Conservation (phyloP, 768 basidiomycete genomes). For the Boletales sp. region DNA sequence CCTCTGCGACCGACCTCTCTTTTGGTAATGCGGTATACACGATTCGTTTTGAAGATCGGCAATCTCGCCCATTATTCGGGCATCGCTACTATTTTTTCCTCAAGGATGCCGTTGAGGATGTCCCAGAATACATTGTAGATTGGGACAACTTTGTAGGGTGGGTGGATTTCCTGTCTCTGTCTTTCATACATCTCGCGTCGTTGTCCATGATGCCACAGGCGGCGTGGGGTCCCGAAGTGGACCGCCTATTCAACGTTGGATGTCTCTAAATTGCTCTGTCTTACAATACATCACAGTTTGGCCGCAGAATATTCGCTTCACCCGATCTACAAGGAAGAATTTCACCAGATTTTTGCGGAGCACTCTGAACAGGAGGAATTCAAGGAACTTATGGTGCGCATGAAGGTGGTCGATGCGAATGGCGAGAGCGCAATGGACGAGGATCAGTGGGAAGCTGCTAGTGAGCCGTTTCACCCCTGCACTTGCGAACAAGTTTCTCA, state of each 20-base stretch:
- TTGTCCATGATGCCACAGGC: neutral
- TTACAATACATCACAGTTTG: slow-evolving; percentile 48
- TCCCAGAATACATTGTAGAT: slow-evolving; percentile 94
- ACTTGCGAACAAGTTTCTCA: neutral
- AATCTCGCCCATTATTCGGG: slow-evolving; percentile 65
- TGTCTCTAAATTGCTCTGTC: slow-evolving; percentile 1
- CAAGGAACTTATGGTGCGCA: slow-evolving; percentile 74
- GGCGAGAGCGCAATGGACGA: slow-evolving; percentile 92
- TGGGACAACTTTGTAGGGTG: slow-evolving; percentile 92
- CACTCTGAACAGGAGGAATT: slow-evolving; percentile 80
- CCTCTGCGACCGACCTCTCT: slow-evolving; percentile 61
- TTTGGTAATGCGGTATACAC: slow-evolving; percentile 92
- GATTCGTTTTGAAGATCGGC: slow-evolving; percentile 78
- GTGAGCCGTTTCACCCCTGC: slow-evolving; percentile 47
- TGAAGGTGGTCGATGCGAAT: slow-evolving; percentile 86
- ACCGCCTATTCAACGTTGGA: neutral
- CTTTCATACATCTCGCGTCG: neutral
- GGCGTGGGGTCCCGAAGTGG: neutral
- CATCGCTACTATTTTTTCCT: slow-evolving; percentile 95
- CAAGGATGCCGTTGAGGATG: slow-evolving; percentile 92
- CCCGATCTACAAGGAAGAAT: slow-evolving; percentile 78
- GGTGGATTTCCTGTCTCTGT: slow-evolving; percentile 19
- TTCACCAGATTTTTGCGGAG: slow-evolving; percentile 84
- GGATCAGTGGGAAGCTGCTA: slow-evolving; percentile 98
- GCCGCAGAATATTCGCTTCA: slow-evolving; percentile 78